phyloP scores from a whole-genome alignment of 1,284 basidiomycete genomes.

The Fomes fomentarius region DNA sequence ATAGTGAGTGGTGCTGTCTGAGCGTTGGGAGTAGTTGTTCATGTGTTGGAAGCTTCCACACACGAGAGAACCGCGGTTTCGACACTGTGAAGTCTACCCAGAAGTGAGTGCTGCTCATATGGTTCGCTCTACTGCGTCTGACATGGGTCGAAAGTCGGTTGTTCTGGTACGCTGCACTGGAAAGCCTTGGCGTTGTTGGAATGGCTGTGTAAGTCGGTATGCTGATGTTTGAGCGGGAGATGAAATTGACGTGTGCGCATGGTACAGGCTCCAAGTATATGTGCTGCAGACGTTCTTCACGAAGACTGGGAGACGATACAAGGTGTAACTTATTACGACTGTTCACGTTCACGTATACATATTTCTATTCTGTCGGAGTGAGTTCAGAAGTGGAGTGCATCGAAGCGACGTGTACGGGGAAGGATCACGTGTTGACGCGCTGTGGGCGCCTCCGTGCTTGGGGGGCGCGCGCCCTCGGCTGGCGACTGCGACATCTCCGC shows the following conservation, averaged over 20 bases:
- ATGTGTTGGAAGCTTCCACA: conserved; percentile 65
- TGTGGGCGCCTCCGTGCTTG: conserved; percentile 5
- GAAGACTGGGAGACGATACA: conserved; percentile 82
- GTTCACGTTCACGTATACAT: conserved; percentile 17
- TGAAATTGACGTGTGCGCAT: conserved; percentile 11
- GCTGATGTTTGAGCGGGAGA: conserved; percentile 1
- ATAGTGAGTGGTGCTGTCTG: conserved; percentile 60
- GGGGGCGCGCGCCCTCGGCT: neutral
- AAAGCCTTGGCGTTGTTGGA: conserved; percentile 74
- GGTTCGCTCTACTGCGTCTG: conserved; percentile 30
- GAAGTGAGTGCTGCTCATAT: conserved; percentile 47
- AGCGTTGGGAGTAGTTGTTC: conserved; percentile 3
- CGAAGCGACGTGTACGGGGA: neutral
- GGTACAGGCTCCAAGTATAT: conserved; percentile 83
- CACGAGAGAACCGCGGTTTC: conserved; percentile 81
- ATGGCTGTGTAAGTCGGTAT: conserved; percentile 75
- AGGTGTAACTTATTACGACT: conserved; percentile 56
- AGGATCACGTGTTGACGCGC: conserved; percentile 16
- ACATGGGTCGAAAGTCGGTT: conserved; percentile 58
- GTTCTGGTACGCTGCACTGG: conserved; percentile 89
- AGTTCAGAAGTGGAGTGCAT: neutral
- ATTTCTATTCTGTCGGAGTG: neutral
- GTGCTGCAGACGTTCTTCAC: conserved; percentile 94
- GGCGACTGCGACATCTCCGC: no score
- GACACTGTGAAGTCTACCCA: conserved; percentile 80